Base-by-base conservation (phyloP, 2,329 filamentous ascomycete species). In the Dendryphion nanum region DNA sequence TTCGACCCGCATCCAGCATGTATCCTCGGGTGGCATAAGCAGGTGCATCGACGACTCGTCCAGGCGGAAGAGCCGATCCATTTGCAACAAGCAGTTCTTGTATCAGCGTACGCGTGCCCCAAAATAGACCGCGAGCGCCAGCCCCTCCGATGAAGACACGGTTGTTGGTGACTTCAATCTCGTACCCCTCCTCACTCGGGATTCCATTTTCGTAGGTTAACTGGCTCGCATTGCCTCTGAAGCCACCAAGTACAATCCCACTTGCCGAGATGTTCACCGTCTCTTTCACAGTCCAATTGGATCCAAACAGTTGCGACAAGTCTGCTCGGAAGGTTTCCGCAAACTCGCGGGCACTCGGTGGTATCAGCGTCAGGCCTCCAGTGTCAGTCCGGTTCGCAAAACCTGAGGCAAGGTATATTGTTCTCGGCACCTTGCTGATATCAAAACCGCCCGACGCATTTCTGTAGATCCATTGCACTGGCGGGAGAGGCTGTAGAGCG, bases 151-250 rank as follows among this genome's bases (percentile, higher is more conserved):
- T 67, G 30, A 53, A 60, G 6, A 68, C 63, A 13, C 55, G 55
- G 1, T 49, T 49, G 13, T 54, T 38, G 2, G 49, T 43, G 5
- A 76, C 51, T 12, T 66, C 58, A 1, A 79, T 46, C 28, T 67
- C 63, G 38, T 78, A 79, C 2, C 69, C 76, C 53, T 79, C 76
- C 33, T 75, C 69, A 0, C 70, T 77, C 1, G 50, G 29, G 0
- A 51, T 45, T 1, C 73, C 74, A 51, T 73, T 68, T 38, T 76
- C 70, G 29, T 78, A 77, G 0, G 61, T 65, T 15, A 76, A 53
- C 1, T 55, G 34, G 2, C 48, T 47, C 8, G 46, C 45, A 34
- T 53, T 41, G 3, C 45, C 51, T 31, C 49, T 47, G 33, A 64
- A 65, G 1, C 48, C 44, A 10, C 68, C 66, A 2, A 78, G 60